Base-by-base conservation (phyloP, 768 basidiomycete species). In the Mycena epipterygia region DNA sequence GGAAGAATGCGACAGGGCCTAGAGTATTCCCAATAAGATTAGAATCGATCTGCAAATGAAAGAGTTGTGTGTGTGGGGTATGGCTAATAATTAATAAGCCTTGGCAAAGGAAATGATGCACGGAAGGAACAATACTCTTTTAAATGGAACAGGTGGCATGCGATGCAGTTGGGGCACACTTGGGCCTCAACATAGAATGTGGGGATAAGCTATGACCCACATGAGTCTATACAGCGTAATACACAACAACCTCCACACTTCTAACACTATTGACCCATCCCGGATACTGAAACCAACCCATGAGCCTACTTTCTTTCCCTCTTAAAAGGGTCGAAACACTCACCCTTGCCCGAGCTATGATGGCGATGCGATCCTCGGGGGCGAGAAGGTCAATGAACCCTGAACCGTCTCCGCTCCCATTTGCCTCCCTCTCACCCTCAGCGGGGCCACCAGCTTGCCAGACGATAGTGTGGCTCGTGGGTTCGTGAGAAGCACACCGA, bases 281-380 rank as follows among this genome's bases (percentile, higher is more conserved):
- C 25, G 65, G 56, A 33, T 16, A 67, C 65, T 67, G 29, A 32
- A 57, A 46, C 13, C 17, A 27, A 1, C 30, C 27, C 11, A 39
- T 58, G 21, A 49, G 29, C 8, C 14, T 7, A 21, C 3, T 6
- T 12, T 23, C 5, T 6, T 13, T 9, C 12, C n/a, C n/a, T n/a
- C n/a, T n/a, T n/a, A 44, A 4, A 27, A 35, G 8, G 39, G 23
- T 14, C 5, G 42, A 42, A 4, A 39, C 5, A 60, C 57, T 2
- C 21, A 67, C 65, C 56, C 21, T 67, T 2, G 65, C 65, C 16
- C 57, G 44, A 5, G 65, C 65, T 41, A 67, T n/a, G 12, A 67
- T 17, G 6, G 7, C 56, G n/a, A 67, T 59, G 9, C 56, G 25
- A 27, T 67, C 65, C 5, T 29, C 67, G 0, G 67, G 44, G 0